Evolutionary conservation across 2,329 filamentous ascomycete genomes (phyloP).

Genomic region (Penicillium sp.): DNA sequence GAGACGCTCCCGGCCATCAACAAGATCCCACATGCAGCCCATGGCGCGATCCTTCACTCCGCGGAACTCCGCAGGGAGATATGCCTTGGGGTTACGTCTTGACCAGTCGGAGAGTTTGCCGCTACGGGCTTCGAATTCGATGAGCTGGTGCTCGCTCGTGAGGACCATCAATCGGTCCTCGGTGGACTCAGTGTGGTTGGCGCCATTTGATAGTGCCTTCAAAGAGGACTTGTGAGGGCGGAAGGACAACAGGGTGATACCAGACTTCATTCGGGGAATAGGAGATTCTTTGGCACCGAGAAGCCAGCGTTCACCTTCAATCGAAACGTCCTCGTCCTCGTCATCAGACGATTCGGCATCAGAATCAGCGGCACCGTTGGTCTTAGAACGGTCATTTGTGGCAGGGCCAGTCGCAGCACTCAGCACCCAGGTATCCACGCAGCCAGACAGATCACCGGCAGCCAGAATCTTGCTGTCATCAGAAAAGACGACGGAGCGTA

Average conservation of each 20-base stretch:
- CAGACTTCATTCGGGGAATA: constrained; percentile 65
- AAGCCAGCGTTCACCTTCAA: constrained; percentile 69
- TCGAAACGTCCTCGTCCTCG: constrained; percentile 46
- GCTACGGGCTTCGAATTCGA: constrained; percentile 74
- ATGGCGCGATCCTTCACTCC: constrained; percentile 76
- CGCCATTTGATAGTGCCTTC: constrained; percentile 45
- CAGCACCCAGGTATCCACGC: constrained; percentile 81
- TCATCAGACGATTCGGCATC: constrained; percentile 51
- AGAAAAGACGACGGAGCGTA: constrained; percentile 75
- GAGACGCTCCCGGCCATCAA: constrained; percentile 57
- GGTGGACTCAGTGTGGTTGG: constrained; percentile 16
- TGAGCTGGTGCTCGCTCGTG: constrained; percentile 65
- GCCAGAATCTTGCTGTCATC: constrained; percentile 76
- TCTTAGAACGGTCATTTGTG: constrained; percentile 36
- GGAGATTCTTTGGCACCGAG: constrained; percentile 68
- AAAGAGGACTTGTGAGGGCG: constrained; percentile 40
- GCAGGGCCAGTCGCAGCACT: constrained; percentile 50
- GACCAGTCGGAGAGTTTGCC: constrained; percentile 84
- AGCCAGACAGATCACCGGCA: constrained; percentile 76
- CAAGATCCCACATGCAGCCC: constrained; percentile 78
- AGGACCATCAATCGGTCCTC: constrained; percentile 60
- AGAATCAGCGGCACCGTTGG: constrained; percentile 46
- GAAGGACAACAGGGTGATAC: constrained; percentile 69
- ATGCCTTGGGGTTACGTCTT: constrained; percentile 72
- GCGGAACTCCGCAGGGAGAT: constrained; percentile 71